A percentile compares a stretch with the other conserved stretches of the same genome.
These are phyloP conservation scores for Exophiala alcalophila DNA, from an alignment of 2,329 filamentous ascomycete genomes.

Conservation along the genomic window DNA sequence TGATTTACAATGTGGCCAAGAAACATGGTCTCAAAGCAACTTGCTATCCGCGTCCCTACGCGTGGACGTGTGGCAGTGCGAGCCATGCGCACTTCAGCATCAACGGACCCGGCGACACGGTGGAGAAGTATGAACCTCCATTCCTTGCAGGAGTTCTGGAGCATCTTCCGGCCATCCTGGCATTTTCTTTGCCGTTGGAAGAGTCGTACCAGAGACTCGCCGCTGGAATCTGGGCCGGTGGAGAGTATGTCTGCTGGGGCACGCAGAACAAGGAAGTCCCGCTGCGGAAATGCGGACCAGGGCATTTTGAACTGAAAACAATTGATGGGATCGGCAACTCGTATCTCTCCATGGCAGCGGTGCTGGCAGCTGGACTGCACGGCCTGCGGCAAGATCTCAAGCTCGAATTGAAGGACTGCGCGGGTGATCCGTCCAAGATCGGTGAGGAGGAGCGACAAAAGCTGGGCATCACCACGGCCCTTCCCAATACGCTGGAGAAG, in stretches of 20 bases:
- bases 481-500: constrained; percentile 38
- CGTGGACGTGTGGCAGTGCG: constrained; percentile 59
- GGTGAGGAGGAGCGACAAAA: constrained; percentile 32
- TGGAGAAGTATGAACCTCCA: constrained; percentile 45
- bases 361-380: constrained; percentile 58
- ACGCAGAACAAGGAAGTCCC: constrained; percentile 76
- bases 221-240: constrained; percentile 74
- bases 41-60: constrained; percentile 68
- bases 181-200: constrained; percentile 65
- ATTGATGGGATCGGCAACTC: constrained; percentile 78
- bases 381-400: constrained; percentile 46
- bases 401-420: constrained; percentile 36
- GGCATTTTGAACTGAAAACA: constrained; percentile 75
- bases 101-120: constrained; percentile 40
- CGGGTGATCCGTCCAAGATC: constrained; percentile 36
- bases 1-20: constrained; percentile 63
- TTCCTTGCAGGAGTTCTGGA: constrained; percentile 72
- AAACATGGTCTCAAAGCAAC: constrained; percentile 64
- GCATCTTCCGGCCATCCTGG: constrained; percentile 64
- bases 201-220: constrained; percentile 66
- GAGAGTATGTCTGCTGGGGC: constrained; percentile 75
- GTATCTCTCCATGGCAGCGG: constrained; percentile 64
- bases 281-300: constrained; percentile 62
- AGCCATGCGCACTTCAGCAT: constrained; percentile 70
- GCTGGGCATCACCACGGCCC: constrained; percentile 38